phyloP scores from a whole-genome alignment of 2,329 filamentous ascomycete genomes.

The Stagonosporopsis chrysanthemi region DNA sequence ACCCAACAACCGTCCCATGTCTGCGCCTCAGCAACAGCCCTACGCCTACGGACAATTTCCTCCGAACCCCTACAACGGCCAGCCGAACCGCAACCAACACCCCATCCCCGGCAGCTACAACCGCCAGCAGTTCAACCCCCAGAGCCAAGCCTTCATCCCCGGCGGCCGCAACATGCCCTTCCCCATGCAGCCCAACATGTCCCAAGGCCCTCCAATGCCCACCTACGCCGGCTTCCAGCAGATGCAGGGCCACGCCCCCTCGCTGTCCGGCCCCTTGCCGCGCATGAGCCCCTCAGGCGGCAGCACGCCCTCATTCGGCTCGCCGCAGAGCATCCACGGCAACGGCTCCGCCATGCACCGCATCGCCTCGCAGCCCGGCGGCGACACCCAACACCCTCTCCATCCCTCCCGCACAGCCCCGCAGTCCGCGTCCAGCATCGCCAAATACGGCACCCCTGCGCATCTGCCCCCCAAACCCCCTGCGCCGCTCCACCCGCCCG shows the following conservation, averaged over 20 bases:
- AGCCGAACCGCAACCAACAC: constrained; percentile 78
- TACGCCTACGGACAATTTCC: constrained; percentile 85
- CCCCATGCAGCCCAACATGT: constrained; percentile 43
- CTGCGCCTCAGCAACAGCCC: constrained; percentile 45
- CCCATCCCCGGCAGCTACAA: constrained; percentile 85
- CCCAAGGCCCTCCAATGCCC: constrained; percentile 44
- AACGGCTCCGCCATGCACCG: constrained; percentile 33
- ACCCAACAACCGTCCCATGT: constrained; percentile 44
- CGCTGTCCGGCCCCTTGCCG: constrained; percentile 31
- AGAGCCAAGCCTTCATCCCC: constrained; percentile 91
- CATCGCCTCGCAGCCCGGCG: constrained; percentile 35
- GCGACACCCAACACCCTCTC: constrained; percentile 10
- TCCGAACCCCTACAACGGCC: constrained; percentile 61
- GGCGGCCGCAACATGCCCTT: constrained; percentile 54
- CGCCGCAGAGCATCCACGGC: constrained; percentile 36
- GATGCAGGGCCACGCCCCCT: constrained; percentile 17
- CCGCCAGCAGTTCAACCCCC: constrained; percentile 88
- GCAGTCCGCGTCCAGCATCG: constrained; percentile 56
- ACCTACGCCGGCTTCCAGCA: constrained; percentile 38
- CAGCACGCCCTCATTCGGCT: constrained; percentile 40
- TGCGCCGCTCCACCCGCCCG: constrained; percentile 34
- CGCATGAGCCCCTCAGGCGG: constrained; percentile 38
- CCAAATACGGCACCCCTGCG: constrained; percentile 64
- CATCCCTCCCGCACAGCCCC: constrained; percentile 29
- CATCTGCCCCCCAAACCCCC: constrained; percentile 64